Evolutionary conservation across 805 yeast genomes (phyloP).

Genomic region (Suhomyces faveliae): DNA sequence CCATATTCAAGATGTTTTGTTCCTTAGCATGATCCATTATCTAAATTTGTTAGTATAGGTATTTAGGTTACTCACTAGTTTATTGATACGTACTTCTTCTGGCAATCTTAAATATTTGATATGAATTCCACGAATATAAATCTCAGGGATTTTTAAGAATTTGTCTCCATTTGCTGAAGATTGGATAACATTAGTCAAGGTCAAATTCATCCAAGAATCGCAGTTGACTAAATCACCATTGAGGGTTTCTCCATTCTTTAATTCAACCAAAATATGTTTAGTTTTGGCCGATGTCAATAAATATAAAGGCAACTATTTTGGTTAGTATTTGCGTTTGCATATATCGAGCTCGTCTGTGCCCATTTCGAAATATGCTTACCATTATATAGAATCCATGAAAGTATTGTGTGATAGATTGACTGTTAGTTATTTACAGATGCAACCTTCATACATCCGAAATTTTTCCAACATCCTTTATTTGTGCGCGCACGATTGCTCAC

Average conservation of each 20-base stretch:
- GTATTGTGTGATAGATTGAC: constrained; percentile 3
- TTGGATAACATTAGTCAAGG: constrained; percentile 72
- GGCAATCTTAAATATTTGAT: constrained; percentile 76
- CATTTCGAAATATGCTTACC: background rate
- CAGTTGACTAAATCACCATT: constrained; percentile 83
- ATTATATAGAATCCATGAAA: constrained; percentile 6
- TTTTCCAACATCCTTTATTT: constrained; percentile 5
- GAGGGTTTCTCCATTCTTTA: constrained; percentile 86
- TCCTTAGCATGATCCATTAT: constrained; percentile 75
- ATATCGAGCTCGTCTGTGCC: background rate
- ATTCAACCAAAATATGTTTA: constrained; percentile 81
- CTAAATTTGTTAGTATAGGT: constrained; percentile 13
- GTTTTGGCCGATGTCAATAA: constrained; percentile 88
- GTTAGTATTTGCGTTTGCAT: background rate
- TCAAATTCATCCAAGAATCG: constrained; percentile 95
- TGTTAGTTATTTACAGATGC: background rate
- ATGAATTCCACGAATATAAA: constrained; percentile 82
- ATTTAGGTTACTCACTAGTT: background rate
- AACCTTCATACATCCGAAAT: constrained; percentile 1
- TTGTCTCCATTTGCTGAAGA: constrained; percentile 59
- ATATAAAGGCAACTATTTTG: constrained; percentile 76
- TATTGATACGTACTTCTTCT: constrained; percentile 44
- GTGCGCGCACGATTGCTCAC: constrained; percentile 1
- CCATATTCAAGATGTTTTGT: constrained; percentile 52
- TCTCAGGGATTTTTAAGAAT: constrained; percentile 64